phyloP scores from a whole-genome alignment of 495 filamentous ascomycete genomes.

The Usnea hakonensis region DNA sequence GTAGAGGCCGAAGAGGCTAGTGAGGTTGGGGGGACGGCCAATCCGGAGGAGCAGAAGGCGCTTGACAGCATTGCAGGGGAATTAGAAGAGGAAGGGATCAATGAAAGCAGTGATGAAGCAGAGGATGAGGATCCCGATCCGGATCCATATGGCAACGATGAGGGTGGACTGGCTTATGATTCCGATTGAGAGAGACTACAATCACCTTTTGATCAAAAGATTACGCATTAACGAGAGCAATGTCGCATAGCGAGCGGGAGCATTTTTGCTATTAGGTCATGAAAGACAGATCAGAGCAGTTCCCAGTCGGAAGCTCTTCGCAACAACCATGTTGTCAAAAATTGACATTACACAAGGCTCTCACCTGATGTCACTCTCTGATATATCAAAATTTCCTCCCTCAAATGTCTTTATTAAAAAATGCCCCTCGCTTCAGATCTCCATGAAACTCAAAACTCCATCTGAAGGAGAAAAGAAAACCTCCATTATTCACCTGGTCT shows the following conservation, averaged over 20 bases:
- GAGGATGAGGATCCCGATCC: constrained; percentile 25
- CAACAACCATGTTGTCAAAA: no score
- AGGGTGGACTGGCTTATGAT: neutral
- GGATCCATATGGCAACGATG: constrained; percentile 30
- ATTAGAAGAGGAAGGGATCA: constrained; percentile 8
- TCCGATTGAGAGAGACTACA: neutral
- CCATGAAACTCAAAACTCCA: no score
- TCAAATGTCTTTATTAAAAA: no score
- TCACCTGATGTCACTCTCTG: no score
- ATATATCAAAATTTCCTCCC: no score
- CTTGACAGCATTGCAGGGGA: constrained; percentile 24
- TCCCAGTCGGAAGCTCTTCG: no score
- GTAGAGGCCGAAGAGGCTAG: constrained; percentile 20
- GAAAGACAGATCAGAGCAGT: neutral
- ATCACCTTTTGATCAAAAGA: neutral
- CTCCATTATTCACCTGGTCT: no score
- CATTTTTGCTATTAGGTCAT: neutral
- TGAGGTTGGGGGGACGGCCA: constrained; percentile 11
- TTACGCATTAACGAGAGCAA: neutral
- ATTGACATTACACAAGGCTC: no score
- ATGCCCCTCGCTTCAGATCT: no score
- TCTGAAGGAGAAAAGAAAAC: no score
- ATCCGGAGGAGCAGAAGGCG: constrained; percentile 18
- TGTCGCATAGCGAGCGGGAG: neutral
- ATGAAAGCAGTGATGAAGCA: constrained; percentile 17